Evolutionary conservation across 176 grass and related monocot species (phyloP), one percentile per base, ranked within the genome.

Genomic region (Oryza glaberrima): DNA sequence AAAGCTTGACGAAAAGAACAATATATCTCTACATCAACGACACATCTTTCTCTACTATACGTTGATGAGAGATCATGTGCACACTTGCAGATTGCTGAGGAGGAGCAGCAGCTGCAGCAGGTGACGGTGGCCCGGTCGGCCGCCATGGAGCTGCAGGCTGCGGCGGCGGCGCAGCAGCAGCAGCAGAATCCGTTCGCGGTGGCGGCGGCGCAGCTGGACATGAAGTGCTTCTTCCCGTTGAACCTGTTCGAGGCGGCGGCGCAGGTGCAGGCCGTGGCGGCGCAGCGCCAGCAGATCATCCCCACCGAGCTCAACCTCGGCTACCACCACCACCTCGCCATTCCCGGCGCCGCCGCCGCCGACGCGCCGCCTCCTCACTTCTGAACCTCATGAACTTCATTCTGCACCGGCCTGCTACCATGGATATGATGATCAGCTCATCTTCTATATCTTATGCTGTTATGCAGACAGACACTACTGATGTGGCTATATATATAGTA

Each of bases 261-360:
- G 26, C 76, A 78, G 1, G 79, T 46, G 8, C 66, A 70, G 30
- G 77, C 38, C 1, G 64, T 68, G 44, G 69, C 65, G 1, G 54
- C 54, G 6, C 46, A 84, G 4, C 54, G 73, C 64, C 86, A 75
- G 77, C 86, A 75, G 77, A 75, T 80, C 20, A 76, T 76, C 68
- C 40, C 81, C 70, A 80, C 88, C 19, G 86, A 88, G 60, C 92
- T 94, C 7, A 90, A 94, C 82, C 88, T 94, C 7, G 83, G 92
- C 46, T 94, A 88, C 47, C 88, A 88, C 58, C 88, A 88, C 58
- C 88, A 88, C 40, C 81, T 83, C 9, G 80, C 47, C 10, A 76
- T 71, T 1, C 63, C 63, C 6, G 63, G 43, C 20, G 67, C 7
- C 28, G 60, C 43, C 32, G 48, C 32, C 14, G 67, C 5, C 28